phyloP scores from a whole-genome alignment of 2,329 filamentous ascomycete genomes.

The Pseudocercospora vitis region DNA sequence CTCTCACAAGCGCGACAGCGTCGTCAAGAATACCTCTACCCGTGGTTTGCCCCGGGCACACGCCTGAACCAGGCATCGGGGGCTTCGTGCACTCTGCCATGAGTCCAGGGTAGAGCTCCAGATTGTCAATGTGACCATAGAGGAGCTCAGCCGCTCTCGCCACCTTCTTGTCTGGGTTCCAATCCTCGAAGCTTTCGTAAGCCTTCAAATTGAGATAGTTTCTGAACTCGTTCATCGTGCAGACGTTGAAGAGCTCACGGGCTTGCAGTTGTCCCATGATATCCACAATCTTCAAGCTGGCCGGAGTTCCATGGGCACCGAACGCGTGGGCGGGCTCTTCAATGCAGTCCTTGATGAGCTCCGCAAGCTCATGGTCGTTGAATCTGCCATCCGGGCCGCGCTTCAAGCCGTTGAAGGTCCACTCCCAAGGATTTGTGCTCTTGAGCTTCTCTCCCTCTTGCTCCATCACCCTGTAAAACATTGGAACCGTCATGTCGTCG shows the following conservation, averaged over 20 bases:
- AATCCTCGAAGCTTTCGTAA: constrained; percentile 40
- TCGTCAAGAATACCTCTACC: constrained; percentile 51
- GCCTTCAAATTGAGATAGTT: constrained; percentile 41
- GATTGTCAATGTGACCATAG: constrained; percentile 51
- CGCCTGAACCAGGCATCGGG: constrained; percentile 49
- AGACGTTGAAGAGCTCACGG: constrained; percentile 50
- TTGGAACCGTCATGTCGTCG: constrained; percentile 45
- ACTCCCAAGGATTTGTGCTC: constrained; percentile 35
- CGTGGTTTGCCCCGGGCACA: constrained; percentile 49
- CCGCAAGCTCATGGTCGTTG: constrained; percentile 47
- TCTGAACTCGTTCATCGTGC: constrained; percentile 52
- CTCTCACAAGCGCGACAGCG: constrained; percentile 50
- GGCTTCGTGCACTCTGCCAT: constrained; percentile 58
- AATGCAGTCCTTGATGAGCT: constrained; percentile 49
- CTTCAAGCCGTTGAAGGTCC: constrained; percentile 47
- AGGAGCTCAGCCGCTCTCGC: constrained; percentile 48
- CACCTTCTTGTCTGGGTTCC: constrained; percentile 40
- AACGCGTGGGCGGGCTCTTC: constrained; percentile 54
- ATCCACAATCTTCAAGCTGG: constrained; percentile 50
- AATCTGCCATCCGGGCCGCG: constrained; percentile 46
- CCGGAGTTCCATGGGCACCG: constrained; percentile 51
- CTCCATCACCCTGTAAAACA: constrained; percentile 45
- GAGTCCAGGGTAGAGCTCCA: constrained; percentile 61
- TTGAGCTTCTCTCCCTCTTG: constrained; percentile 41
- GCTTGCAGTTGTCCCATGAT: constrained; percentile 52